Evolutionary conservation across 352 stramenopile genomes (phyloP).

Genomic region (Globisporangium nagaii): DNA sequence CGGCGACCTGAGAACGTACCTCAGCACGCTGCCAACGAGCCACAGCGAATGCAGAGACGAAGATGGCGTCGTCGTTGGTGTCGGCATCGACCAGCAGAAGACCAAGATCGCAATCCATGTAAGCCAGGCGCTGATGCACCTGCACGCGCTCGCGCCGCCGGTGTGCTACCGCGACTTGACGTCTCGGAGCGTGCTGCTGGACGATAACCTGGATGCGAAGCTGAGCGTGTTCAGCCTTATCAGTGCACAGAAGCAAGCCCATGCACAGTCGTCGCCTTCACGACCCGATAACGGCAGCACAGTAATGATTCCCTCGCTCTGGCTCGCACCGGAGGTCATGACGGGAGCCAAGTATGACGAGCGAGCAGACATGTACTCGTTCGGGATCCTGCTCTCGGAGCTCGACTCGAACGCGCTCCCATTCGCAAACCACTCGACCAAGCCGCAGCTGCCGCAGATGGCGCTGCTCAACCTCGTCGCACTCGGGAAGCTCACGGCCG

Average conservation of each 20-base stretch:
- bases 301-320: constrained; percentile 14
- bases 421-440: constrained; percentile 10
- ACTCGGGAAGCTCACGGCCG: neutral
- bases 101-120: constrained; percentile 2
- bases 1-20: neutral
- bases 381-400: constrained; percentile 24
- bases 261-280: neutral
- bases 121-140: neutral
- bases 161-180: constrained; percentile 18
- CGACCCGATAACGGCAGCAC: constrained; percentile 7
- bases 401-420: constrained; percentile 19
- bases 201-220: constrained; percentile 20
- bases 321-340: constrained; percentile 29
- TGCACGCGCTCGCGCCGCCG: neutral
- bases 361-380: constrained; percentile 23
- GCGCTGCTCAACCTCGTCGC: constrained; percentile 1
- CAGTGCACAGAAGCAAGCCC: neutral
- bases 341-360: constrained; percentile 14
- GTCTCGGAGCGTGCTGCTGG: constrained; percentile 17
- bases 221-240: constrained; percentile 24
- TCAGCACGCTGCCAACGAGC: neutral
- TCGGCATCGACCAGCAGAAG: neutral
- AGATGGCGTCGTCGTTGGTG: neutral
- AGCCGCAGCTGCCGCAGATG: neutral
- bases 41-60: neutral